Conservation (phyloP, 805 yeast species). For the Yarrowia phangngaensis region DNA sequence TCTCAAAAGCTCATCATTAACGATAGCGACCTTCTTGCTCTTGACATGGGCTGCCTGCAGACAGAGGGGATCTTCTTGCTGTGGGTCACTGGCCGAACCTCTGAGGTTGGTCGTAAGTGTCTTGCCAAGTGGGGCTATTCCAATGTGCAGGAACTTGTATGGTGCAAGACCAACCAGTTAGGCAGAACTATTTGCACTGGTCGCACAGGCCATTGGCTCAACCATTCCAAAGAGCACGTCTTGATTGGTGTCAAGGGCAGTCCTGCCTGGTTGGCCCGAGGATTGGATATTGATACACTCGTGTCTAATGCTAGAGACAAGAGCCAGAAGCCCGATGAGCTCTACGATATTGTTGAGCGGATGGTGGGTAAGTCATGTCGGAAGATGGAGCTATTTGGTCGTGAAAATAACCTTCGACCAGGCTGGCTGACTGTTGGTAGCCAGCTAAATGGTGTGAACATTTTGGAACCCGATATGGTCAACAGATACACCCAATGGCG, state of each 20-base stretch:
- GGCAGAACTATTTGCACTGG: constrained; percentile 90
- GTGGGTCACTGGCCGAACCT: constrained; percentile 95
- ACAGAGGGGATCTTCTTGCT: constrained; percentile 77
- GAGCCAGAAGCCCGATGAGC: constrained; percentile 86
- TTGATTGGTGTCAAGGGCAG: constrained; percentile 80
- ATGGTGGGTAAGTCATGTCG: constrained; percentile 72
- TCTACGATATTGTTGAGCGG: constrained; percentile 80
- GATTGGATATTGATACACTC: constrained; percentile 69
- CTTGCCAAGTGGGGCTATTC: constrained; percentile 77
- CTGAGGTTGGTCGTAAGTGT: constrained; percentile 80
- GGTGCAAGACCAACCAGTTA: constrained; percentile 89
- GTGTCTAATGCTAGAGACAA: constrained; percentile 86
- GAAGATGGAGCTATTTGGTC: constrained; percentile 84
- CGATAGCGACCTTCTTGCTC: constrained; percentile 64
- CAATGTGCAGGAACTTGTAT: constrained; percentile 72
- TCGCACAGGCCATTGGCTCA: constrained; percentile 94
- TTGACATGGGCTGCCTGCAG: constrained; percentile 67
- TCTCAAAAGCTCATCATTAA: constrained; percentile 70
- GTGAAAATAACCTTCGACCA: constrained; percentile 77
- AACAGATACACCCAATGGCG: constrained; percentile 26
- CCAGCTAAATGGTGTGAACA: constrained; percentile 58
- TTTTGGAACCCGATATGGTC: constrained; percentile 45
- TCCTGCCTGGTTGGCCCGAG: constrained; percentile 64
- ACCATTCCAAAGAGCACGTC: constrained; percentile 89
- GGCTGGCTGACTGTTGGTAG: constrained; percentile 92